Percentiles rank a stretch among this genome's conserved stretches.
These are phyloP conservation scores for Exophiala lecanii-corni DNA, from an alignment of 2,329 filamentous ascomycete genomes.

Conservation along the genomic window DNA sequence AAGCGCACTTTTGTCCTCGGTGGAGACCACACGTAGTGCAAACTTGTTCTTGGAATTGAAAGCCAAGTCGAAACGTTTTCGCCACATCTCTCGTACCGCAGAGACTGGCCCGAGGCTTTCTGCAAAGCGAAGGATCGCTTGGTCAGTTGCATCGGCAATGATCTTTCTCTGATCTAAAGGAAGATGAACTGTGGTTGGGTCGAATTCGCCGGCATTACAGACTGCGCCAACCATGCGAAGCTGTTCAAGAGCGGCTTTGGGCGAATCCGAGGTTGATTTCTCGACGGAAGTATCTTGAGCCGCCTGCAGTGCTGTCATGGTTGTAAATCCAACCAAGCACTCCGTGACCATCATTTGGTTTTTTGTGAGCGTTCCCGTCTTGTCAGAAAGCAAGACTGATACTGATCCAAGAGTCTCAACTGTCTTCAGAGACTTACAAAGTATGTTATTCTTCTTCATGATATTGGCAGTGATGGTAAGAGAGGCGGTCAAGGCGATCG, in stretches of 20 bases:
- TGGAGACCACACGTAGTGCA: slow-evolving; percentile 62
- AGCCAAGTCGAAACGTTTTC: slow-evolving; percentile 61
- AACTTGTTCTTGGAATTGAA: slow-evolving; percentile 85
- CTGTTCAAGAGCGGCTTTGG: slow-evolving; percentile 48
- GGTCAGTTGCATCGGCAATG: slow-evolving; percentile 72
- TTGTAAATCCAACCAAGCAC: slow-evolving; percentile 54
- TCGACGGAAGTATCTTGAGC: slow-evolving; percentile 36
- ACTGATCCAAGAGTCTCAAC: slow-evolving; percentile 71
- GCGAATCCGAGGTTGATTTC: slow-evolving; percentile 24
- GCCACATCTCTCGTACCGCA: slow-evolving; percentile 59
- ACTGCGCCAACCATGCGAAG: slow-evolving; percentile 59
- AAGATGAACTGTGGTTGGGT: slow-evolving; percentile 56
- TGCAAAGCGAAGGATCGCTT: slow-evolving; percentile 67
- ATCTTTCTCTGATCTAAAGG: slow-evolving; percentile 60
- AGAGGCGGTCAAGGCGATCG: slow-evolving; percentile 64
- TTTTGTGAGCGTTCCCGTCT: slow-evolving; percentile 58
- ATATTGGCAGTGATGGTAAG: slow-evolving; percentile 72
- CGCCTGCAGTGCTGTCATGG: slow-evolving; percentile 51
- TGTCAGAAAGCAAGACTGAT: slow-evolving; percentile 71
- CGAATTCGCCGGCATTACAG: slow-evolving; percentile 73
- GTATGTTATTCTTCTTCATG: slow-evolving; percentile 71
- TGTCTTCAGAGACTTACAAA: slow-evolving; percentile 76
- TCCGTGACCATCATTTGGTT: slow-evolving; percentile 72
- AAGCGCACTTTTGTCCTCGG: slow-evolving; percentile 19
- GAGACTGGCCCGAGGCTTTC: slow-evolving; percentile 59